Evolutionary conservation across 2,329 filamentous ascomycete genomes (phyloP).

Genomic region (Botrytis squamosa): DNA sequence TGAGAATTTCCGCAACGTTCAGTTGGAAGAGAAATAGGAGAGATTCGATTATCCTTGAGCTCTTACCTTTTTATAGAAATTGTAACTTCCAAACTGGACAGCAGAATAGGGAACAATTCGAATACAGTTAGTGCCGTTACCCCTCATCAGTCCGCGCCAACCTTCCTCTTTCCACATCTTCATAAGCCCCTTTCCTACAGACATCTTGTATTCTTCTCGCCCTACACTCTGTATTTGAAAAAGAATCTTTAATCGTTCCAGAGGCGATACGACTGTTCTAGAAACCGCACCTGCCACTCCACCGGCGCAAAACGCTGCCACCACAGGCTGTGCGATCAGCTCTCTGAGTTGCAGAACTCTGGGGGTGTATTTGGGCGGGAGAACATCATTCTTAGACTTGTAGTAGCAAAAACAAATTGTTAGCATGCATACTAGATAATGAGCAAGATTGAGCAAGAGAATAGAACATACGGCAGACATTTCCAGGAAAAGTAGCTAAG

Average conservation of each 20-base stretch:
- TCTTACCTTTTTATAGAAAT: constrained; percentile 88
- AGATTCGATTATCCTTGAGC: not conserved
- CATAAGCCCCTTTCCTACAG: constrained; percentile 78
- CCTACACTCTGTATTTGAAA: constrained; percentile 92
- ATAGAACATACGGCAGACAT: constrained; percentile 39
- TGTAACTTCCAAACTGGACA: constrained; percentile 97
- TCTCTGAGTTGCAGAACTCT: constrained; percentile 41
- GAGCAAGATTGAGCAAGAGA: not conserved
- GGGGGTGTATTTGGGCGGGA: constrained; percentile 38
- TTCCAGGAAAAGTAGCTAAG: constrained; percentile 24
- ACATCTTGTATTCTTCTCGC: constrained; percentile 89
- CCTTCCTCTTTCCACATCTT: constrained; percentile 99
- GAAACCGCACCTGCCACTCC: constrained; percentile 96
- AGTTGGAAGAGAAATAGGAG: not conserved
- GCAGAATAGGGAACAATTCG: constrained; percentile 97
- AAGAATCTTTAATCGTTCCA: constrained; percentile 96
- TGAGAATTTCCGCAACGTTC: not conserved
- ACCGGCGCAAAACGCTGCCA: constrained; percentile 90
- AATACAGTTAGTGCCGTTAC: constrained; percentile 97
- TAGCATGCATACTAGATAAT: not conserved
- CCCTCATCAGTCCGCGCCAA: constrained; percentile 95
- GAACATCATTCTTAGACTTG: constrained; percentile 32
- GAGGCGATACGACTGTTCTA: constrained; percentile 90
- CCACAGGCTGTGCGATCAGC: constrained; percentile 73
- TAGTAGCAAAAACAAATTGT: not conserved